Evolutionary conservation across 495 filamentous ascomycete species (phyloP).

Genomic region (Hypoxylon crocopeplum): DNA sequence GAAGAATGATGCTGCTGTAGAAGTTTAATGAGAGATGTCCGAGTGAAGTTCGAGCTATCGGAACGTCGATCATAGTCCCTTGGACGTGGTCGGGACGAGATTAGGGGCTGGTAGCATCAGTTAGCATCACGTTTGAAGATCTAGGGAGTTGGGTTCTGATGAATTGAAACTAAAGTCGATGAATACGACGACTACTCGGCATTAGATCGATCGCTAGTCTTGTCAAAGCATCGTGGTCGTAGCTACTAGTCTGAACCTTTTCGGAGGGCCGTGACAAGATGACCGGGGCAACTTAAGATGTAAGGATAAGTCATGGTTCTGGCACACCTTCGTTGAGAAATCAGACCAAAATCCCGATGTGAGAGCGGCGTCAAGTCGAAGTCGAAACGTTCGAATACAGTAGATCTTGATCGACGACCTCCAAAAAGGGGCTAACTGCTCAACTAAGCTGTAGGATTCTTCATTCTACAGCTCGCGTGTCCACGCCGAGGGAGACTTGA

Average conservation of each 20-base stretch:
- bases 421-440: too few species aligned
- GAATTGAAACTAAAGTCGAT: not conserved
- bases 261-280: conserved; percentile 17
- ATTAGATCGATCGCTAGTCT: too few species aligned
- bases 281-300: not conserved
- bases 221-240: too few species aligned
- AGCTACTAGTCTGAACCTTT: conserved; percentile 26
- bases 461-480: not conserved
- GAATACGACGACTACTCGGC: too few species aligned
- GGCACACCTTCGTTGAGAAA: too few species aligned
- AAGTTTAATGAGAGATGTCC: conserved; percentile 9
- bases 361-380: too few species aligned
- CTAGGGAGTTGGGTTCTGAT: not conserved
- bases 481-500: not conserved
- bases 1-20: conserved; percentile 2
- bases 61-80: not conserved
- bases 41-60: not conserved
- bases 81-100: not conserved
- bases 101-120: not conserved
- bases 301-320: not conserved
- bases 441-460: not conserved
- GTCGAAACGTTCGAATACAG: too few species aligned
- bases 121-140: not conserved
- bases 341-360: too few species aligned
- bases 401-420: too few species aligned